Percentiles rank a stretch among this genome's conserved stretches.
Conservation (phyloP, 192 early-diverging fungal species). For the Globomyces pollinis-pini region DNA sequence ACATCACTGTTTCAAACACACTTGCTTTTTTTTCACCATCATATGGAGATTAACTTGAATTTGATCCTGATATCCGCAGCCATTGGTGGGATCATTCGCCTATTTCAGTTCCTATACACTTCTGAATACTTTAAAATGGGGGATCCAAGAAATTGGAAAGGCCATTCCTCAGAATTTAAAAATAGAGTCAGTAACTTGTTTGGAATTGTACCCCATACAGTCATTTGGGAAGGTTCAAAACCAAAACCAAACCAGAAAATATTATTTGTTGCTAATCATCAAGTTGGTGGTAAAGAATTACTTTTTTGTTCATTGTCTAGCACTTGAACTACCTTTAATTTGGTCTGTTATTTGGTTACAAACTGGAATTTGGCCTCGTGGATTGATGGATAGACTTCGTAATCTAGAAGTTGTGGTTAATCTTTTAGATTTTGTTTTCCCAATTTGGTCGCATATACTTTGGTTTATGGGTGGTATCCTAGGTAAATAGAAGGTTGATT, state of each 20-base stretch:
- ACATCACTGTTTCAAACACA: too few species aligned
- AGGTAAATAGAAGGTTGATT: too few species aligned
- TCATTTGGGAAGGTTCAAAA: not conserved
- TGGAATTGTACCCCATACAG: not conserved
- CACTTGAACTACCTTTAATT: conserved; percentile 12
- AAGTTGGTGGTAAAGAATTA: conserved; percentile 3
- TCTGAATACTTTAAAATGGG: too few species aligned
- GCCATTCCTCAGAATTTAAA: too few species aligned
- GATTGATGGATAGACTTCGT: conserved; percentile 18
- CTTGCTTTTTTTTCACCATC: too few species aligned
- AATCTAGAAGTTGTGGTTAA: too few species aligned
- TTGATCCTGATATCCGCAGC: too few species aligned
- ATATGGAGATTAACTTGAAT: too few species aligned
- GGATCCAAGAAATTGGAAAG: too few species aligned
- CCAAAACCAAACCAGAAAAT: conserved; percentile 9
- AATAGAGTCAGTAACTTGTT: too few species aligned
- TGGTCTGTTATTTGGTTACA: conserved; percentile 12
- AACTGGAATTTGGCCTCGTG: conserved; percentile 22
- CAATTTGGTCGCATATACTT: conserved; percentile 13
- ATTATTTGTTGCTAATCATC: conserved; percentile 25
- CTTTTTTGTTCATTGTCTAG: conserved; percentile 9
- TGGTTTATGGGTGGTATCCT: conserved; percentile 13
- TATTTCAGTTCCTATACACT: too few species aligned
- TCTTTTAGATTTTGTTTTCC: conserved; percentile 22
- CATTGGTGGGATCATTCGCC: too few species aligned